These are phyloP conservation scores for Ceratocystis alfenasii DNA, from an alignment of 2,329 filamentous ascomycete genomes.

Conservation along the genomic window DNA sequence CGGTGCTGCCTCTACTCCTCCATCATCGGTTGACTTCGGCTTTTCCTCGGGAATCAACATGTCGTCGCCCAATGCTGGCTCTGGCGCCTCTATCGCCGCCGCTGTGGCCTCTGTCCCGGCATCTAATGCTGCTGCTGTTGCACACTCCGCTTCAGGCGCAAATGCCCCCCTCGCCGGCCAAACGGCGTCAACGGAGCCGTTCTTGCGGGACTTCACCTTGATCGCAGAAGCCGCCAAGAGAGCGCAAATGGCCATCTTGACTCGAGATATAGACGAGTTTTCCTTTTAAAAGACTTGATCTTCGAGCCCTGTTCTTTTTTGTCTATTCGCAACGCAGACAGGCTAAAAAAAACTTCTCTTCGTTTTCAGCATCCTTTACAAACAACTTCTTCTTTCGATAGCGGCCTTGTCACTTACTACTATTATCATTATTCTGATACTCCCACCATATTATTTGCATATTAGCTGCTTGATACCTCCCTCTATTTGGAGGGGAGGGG, in stretches of 20 bases:
- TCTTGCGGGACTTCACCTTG: constrained; percentile 70
- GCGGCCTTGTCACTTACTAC: too few species aligned
- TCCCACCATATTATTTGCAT: too few species aligned
- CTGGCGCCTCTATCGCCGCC: not conserved
- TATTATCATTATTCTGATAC: too few species aligned
- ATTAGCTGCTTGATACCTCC: too few species aligned
- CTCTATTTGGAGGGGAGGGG: not conserved
- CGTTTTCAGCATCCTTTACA: not conserved
- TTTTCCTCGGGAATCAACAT: constrained; percentile 28
- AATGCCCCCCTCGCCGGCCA: constrained; percentile 23
- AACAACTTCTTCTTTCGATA: too few species aligned
- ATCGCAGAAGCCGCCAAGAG: constrained; percentile 87
- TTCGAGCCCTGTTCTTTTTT: not conserved
- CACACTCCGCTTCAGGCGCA: not conserved
- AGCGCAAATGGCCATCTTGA: constrained; percentile 78
- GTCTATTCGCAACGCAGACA: not conserved
- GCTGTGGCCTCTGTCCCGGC: not conserved
- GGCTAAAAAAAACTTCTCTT: not conserved
- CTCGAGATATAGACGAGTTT: constrained; percentile 71
- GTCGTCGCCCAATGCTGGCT: constrained; percentile 25
- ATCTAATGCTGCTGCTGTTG: not conserved
- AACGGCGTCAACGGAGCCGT: constrained; percentile 37
- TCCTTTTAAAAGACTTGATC: constrained; percentile 35
- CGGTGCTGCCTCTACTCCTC: constrained; percentile 23
- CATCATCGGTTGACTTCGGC: constrained; percentile 20